These are phyloP conservation scores for Pseudogymnoascus sp. DNA, from an alignment of 2,329 filamentous ascomycete genomes.

Conservation along the genomic window DNA sequence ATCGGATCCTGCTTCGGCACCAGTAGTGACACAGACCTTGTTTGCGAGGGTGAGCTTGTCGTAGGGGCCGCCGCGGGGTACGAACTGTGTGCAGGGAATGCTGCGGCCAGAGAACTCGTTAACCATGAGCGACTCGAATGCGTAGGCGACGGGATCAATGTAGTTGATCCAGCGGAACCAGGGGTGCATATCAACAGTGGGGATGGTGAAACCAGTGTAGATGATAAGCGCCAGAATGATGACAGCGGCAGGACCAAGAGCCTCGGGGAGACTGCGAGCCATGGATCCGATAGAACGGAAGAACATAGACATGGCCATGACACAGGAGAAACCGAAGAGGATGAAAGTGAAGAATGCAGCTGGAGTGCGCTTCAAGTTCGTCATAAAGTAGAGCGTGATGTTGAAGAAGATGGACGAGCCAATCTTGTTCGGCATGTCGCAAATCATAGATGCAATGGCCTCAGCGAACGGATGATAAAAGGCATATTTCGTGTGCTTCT, in stretches of 20 bases:
- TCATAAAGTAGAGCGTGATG: conserved; percentile 76
- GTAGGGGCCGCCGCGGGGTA: conserved; percentile 21
- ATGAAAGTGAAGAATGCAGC: conserved; percentile 77
- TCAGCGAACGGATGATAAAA: conserved; percentile 86
- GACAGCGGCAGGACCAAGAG: conserved; percentile 51
- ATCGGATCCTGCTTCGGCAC: conserved; percentile 44
- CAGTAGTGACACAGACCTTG: conserved; percentile 48
- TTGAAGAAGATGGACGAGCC: conserved; percentile 70
- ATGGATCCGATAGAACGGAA: conserved; percentile 73
- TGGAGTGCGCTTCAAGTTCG: conserved; percentile 56
- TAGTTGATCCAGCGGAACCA: conserved; percentile 84
- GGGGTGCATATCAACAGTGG: conserved; percentile 52
- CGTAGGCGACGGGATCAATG: conserved; percentile 52
- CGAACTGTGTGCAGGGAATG: conserved; percentile 20
- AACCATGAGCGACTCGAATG: conserved; percentile 72
- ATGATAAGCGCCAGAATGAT: conserved; percentile 30
- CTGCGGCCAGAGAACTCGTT: conserved; percentile 59
- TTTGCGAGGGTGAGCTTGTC: conserved; percentile 13
- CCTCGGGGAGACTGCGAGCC: conserved; percentile 61
- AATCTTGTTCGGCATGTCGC: conserved; percentile 78
- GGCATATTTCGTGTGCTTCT: conserved; percentile 80
- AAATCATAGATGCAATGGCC: conserved; percentile 80
- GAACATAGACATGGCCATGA: conserved; percentile 64
- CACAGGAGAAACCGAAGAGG: conserved; percentile 23
- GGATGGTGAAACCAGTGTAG: conserved; percentile 35